Percentiles rank a stretch among this genome's conserved stretches.
Evolutionary conservation across 208 protist species (phyloP).

Genomic region (Lotmaria passim): DNA sequence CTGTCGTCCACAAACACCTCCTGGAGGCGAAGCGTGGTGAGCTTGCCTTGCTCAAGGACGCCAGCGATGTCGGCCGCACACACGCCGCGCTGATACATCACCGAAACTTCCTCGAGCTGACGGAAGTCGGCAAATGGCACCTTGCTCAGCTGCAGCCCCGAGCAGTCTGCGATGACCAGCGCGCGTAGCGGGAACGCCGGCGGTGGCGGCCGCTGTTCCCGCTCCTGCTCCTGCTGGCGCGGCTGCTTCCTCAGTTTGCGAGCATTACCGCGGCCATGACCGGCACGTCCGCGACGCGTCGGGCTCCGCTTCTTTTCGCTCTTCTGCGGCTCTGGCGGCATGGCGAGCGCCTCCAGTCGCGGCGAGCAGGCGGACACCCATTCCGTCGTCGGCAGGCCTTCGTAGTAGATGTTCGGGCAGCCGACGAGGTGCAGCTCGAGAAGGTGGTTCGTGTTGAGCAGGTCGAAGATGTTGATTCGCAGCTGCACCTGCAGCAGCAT

Average conservation of each 20-base stretch:
- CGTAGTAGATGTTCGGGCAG: slow-evolving; percentile 39
- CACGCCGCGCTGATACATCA: slow-evolving; percentile 39
- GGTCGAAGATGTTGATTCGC: slow-evolving; percentile 40
- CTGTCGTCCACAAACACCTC: slow-evolving; percentile 36
- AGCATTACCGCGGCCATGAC: not conserved
- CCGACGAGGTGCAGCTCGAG: slow-evolving; percentile 42
- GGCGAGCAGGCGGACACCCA: slow-evolving; percentile 24
- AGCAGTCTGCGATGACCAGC: slow-evolving; percentile 38
- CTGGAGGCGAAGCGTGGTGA: slow-evolving; percentile 34
- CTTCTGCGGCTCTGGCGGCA: not conserved
- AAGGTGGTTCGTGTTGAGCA: slow-evolving; percentile 44
- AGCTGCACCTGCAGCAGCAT: slow-evolving; percentile 45
- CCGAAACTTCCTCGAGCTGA: slow-evolving; percentile 35
- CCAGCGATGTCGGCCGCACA: slow-evolving; percentile 22
- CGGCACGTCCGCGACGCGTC: not conserved
- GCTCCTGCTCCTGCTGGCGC: slow-evolving; percentile 1
- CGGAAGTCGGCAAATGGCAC: slow-evolving; percentile 32
- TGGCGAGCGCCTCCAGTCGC: not conserved
- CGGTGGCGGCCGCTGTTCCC: slow-evolving; percentile 4
- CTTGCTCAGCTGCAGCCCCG: slow-evolving; percentile 19
- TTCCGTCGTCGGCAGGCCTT: slow-evolving; percentile 14
- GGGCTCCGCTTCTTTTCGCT: slow-evolving; percentile 1
- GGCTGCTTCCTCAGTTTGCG: not conserved
- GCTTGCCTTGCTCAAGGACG: slow-evolving; percentile 17
- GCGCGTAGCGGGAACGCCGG: slow-evolving; percentile 27